Conservation (phyloP, 768 basidiomycete genomes). For the Botryobasidium botryosum region DNA sequence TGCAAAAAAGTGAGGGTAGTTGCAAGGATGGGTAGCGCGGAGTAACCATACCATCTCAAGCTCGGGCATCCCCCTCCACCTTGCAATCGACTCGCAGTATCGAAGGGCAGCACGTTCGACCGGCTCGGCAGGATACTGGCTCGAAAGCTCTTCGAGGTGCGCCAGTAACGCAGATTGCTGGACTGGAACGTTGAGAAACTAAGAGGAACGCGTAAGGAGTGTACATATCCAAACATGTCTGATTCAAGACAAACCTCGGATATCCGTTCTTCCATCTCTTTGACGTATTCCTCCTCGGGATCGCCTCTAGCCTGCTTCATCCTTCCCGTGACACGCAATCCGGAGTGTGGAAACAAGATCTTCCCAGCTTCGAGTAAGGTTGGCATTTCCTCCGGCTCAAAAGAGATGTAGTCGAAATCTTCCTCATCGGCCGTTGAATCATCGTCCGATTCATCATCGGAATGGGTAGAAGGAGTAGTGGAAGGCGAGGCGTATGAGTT, state of each 20-base stretch:
- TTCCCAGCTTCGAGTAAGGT: constrained; percentile 43
- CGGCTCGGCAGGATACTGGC: constrained; percentile 67
- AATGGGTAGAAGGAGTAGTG: neutral
- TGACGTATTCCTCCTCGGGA: constrained; percentile 52
- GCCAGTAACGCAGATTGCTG: constrained; percentile 58
- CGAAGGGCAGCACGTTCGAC: constrained; percentile 61
- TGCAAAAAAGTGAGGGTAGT: no score
- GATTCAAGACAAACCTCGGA: constrained; percentile 34
- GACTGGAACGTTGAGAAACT: constrained; percentile 66
- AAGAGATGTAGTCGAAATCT: constrained; percentile 20
- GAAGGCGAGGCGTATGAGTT: neutral
- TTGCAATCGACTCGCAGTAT: constrained; percentile 67
- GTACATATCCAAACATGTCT: neutral
- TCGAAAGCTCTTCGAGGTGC: constrained; percentile 63
- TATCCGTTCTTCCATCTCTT: constrained; percentile 57
- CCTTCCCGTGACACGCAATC: constrained; percentile 16
- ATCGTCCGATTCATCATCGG: constrained; percentile 12
- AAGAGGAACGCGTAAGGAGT: neutral
- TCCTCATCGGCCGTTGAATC: constrained; percentile 12
- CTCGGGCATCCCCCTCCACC: constrained; percentile 75
- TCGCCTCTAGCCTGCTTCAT: constrained; percentile 12
- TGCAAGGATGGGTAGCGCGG: no score
- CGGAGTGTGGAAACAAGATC: constrained; percentile 47
- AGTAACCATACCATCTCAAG: constrained; percentile 28
- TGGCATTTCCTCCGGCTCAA: constrained; percentile 66